phyloP scores from a whole-genome alignment of 1,284 basidiomycete species.

The Spongispora temasekensis region DNA sequence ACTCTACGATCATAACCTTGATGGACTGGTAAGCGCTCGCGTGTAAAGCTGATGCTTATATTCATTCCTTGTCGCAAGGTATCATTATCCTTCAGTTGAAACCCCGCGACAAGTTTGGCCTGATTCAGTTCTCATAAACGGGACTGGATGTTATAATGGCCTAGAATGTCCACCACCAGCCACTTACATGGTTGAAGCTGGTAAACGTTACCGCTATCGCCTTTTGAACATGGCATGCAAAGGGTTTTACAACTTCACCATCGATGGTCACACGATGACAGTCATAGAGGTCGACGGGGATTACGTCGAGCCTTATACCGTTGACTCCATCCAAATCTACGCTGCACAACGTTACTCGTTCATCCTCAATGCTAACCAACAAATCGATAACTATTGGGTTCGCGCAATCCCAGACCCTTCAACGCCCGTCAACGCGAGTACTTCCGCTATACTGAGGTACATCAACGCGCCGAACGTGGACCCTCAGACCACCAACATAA shows the following conservation, averaged over 20 bases:
- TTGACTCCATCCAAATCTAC: slow-evolving; percentile 35
- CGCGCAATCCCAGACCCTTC: slow-evolving; percentile 15
- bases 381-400: slow-evolving; percentile 33
- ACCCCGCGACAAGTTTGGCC: slow-evolving; percentile 17
- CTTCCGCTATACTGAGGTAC: slow-evolving; percentile 41
- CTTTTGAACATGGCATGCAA: slow-evolving; percentile 42
- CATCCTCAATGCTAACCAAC: slow-evolving; percentile 34
- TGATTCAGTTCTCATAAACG: slow-evolving; percentile 48
- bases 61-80: slow-evolving; percentile 24
- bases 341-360: slow-evolving; percentile 40
- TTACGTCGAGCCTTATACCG: slow-evolving; percentile 33
- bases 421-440: slow-evolving; percentile 12
- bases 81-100: slow-evolving; percentile 29
- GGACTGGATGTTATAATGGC: slow-evolving; percentile 39
- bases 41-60: not conserved
- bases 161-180: slow-evolving; percentile 34
- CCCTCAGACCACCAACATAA: slow-evolving; percentile 26
- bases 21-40: slow-evolving; percentile 38
- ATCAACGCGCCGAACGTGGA: slow-evolving; percentile 32
- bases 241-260: slow-evolving; percentile 40
- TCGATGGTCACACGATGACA: slow-evolving; percentile 38
- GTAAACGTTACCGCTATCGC: slow-evolving; percentile 41
- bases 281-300: slow-evolving; percentile 44
- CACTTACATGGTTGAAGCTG: slow-evolving; percentile 25
- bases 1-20: slow-evolving; percentile 36